A percentile compares a stretch with the other conserved stretches of the same genome.
Conservation (phyloP, 2,329 filamentous ascomycete genomes). For the Penicillium verrucosum region DNA sequence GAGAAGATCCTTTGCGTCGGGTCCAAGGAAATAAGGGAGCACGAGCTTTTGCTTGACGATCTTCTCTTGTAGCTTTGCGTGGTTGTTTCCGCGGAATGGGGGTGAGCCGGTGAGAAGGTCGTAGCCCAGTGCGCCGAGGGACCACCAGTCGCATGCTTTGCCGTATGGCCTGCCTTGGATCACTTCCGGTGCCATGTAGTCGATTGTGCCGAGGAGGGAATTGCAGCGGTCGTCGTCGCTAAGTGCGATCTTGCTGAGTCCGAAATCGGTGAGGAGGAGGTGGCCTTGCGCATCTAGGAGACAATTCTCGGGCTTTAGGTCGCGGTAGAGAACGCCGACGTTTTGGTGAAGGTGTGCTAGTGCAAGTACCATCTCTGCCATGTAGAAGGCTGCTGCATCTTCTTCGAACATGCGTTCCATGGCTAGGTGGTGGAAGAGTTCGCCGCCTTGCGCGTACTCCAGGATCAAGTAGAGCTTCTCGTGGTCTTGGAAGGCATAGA, state of each 20-base stretch:
- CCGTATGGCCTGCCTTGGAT: slow-evolving; percentile 85
- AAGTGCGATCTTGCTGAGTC: slow-evolving; percentile 88
- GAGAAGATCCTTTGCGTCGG: slow-evolving; percentile 91
- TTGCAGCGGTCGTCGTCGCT: slow-evolving; percentile 70
- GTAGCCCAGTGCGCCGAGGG: slow-evolving; percentile 84
- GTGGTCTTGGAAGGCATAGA: slow-evolving; percentile 96
- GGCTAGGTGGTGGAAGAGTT: slow-evolving; percentile 91
- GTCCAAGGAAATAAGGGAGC: slow-evolving; percentile 84
- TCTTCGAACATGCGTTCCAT: slow-evolving; percentile 95
- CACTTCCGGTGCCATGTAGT: slow-evolving; percentile 99
- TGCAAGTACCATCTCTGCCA: slow-evolving; percentile 95
- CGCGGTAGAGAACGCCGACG: slow-evolving; percentile 91
- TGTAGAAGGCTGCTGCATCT: slow-evolving; percentile 88
- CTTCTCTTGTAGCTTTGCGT: slow-evolving; percentile 92
- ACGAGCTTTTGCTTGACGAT: slow-evolving; percentile 89
- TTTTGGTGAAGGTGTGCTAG: slow-evolving; percentile 89
- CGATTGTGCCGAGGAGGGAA: slow-evolving; percentile 88
- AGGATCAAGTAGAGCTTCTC: slow-evolving; percentile 97
- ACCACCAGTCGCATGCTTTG: slow-evolving; percentile 98
- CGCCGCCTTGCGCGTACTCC: slow-evolving; percentile 94
- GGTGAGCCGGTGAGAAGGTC: slow-evolving; percentile 90
- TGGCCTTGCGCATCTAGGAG: slow-evolving; percentile 89
- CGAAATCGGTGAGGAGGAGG: slow-evolving; percentile 92
- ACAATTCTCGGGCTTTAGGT: slow-evolving; percentile 97
- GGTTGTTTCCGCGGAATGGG: slow-evolving; percentile 85